Evolutionary conservation across 495 filamentous ascomycete species (phyloP).

Genomic region (Mytilinidion resinicola): DNA sequence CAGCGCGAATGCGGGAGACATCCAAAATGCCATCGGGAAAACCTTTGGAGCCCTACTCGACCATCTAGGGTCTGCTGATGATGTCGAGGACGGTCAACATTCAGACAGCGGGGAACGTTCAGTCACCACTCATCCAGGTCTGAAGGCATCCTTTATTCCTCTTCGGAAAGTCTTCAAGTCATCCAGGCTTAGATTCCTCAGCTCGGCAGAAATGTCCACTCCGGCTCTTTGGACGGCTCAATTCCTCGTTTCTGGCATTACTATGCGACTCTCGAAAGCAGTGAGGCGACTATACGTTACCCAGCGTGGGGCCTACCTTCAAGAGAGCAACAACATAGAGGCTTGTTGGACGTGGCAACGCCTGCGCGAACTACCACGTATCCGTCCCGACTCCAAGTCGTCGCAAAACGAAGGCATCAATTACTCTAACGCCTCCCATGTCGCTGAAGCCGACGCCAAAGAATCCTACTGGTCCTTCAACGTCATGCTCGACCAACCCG

Average conservation of each 20-base stretch:
- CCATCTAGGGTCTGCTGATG: slow-evolving; percentile 7
- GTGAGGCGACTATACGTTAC: slow-evolving; percentile 60
- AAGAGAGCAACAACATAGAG: slow-evolving; percentile 28
- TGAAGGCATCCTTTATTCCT: slow-evolving; percentile 55
- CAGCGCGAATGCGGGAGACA: slow-evolving; percentile 53
- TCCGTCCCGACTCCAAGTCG: slow-evolving; percentile 31
- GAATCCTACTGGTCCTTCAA: slow-evolving; percentile 52
- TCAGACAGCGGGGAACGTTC: slow-evolving; percentile 6
- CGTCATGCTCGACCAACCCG: slow-evolving; percentile 47
- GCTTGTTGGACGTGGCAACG: slow-evolving; percentile 55
- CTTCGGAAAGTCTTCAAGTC: slow-evolving; percentile 66
- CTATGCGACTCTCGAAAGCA: slow-evolving; percentile 53
- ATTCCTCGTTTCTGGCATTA: slow-evolving; percentile 56
- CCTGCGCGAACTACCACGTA: slow-evolving; percentile 51
- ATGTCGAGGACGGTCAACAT: slow-evolving; percentile 1
- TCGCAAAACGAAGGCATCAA: slow-evolving; percentile 37
- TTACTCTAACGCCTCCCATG: slow-evolving; percentile 29
- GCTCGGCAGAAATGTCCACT: slow-evolving; percentile 58
- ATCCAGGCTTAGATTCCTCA: slow-evolving; percentile 57
- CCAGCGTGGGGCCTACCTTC: slow-evolving; percentile 58
- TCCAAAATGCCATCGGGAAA: slow-evolving; percentile 51
- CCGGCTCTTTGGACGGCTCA: slow-evolving; percentile 60
- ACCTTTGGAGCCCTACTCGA: slow-evolving; percentile 52
- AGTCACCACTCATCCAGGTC: slow-evolving; percentile 28
- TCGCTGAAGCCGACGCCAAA: slow-evolving; percentile 52